Percentiles rank a stretch among this genome's conserved stretches.
Evolutionary conservation across 495 filamentous ascomycete genomes (phyloP).

Genomic region (Penicillium salamii): DNA sequence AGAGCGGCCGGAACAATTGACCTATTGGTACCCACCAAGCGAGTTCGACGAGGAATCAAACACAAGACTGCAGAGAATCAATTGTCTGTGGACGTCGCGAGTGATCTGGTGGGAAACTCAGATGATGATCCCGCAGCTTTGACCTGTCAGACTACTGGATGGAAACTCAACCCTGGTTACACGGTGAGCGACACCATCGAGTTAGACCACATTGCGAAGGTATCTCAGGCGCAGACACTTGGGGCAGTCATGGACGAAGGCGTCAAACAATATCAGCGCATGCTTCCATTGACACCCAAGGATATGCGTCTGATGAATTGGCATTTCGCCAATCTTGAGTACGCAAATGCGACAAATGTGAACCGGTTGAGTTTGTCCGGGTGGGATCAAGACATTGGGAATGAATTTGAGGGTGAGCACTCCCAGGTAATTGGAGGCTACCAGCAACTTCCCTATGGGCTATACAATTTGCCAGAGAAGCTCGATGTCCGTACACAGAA

Average conservation of each 20-base stretch:
- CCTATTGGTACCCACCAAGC: conserved; percentile 39
- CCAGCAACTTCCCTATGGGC: conserved; percentile 79
- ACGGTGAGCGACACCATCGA: conserved; percentile 66
- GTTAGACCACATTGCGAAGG: conserved; percentile 62
- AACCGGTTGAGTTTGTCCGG: conserved; percentile 82
- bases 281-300: conserved; percentile 78
- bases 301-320: conserved; percentile 93
- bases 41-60: conserved; percentile 41
- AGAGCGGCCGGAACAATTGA: conserved; percentile 43
- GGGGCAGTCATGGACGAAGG: conserved; percentile 89
- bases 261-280: conserved; percentile 76
- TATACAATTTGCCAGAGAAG: conserved; percentile 70
- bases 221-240: conserved; percentile 64
- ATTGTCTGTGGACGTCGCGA: conserved; percentile 42
- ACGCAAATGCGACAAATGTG: conserved; percentile 89
- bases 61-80: conserved; percentile 45
- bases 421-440: conserved; percentile 92
- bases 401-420: conserved; percentile 95
- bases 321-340: conserved; percentile 98
- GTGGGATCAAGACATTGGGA: conserved; percentile 96
- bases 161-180: conserved; percentile 66
- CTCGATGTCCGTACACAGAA: conserved; percentile 77
- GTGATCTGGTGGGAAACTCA: conserved; percentile 52
- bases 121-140: conserved; percentile 63
- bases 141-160: conserved; percentile 76